Percentiles rank a stretch among this genome's conserved stretches.
phyloP scores from a whole-genome alignment of 805 yeast genomes.

The Jamesozyma piceae region DNA sequence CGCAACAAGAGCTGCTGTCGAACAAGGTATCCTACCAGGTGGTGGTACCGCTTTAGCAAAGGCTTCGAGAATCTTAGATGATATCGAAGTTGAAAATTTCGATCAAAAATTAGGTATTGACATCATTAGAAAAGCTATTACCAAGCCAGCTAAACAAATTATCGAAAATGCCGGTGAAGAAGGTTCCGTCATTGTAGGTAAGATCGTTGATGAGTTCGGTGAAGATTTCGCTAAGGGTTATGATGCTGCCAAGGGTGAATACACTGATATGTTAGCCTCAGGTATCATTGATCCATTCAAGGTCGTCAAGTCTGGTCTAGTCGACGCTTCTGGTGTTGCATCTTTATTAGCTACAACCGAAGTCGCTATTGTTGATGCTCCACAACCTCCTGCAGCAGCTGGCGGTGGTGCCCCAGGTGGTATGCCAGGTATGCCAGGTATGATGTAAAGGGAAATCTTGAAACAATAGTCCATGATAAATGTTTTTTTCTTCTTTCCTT shows the following conservation, averaged over 20 bases:
- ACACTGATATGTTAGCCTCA: slow-evolving; percentile 89
- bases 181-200: slow-evolving; percentile 93
- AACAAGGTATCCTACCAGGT: slow-evolving; percentile 98
- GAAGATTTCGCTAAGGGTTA: slow-evolving; percentile 81
- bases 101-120: slow-evolving; percentile 95
- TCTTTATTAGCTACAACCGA: slow-evolving; percentile 95
- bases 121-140: slow-evolving; percentile 83
- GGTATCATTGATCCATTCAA: slow-evolving; percentile 98
- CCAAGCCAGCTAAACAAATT: slow-evolving; percentile 91
- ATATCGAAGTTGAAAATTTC: slow-evolving; percentile 71
- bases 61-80: slow-evolving; percentile 71
- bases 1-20: slow-evolving; percentile 98
- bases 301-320: slow-evolving; percentile 91
- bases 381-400: slow-evolving; percentile 62
- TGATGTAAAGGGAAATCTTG: slow-evolving; percentile 6
- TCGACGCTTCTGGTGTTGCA: slow-evolving; percentile 96
- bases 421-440: slow-evolving; percentile 44
- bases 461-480: not conserved
- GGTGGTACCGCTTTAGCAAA: slow-evolving; percentile 97
- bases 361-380: slow-evolving; percentile 95
- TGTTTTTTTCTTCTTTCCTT: not conserved
- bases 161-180: slow-evolving; percentile 96
- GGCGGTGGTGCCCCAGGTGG: slow-evolving; percentile 37
- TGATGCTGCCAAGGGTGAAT: slow-evolving; percentile 87
- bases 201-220: slow-evolving; percentile 47